Percentiles rank a stretch among this genome's conserved stretches.
Evolutionary conservation across 345 rosid genomes (phyloP).

Genomic region (Acer negundo): DNA sequence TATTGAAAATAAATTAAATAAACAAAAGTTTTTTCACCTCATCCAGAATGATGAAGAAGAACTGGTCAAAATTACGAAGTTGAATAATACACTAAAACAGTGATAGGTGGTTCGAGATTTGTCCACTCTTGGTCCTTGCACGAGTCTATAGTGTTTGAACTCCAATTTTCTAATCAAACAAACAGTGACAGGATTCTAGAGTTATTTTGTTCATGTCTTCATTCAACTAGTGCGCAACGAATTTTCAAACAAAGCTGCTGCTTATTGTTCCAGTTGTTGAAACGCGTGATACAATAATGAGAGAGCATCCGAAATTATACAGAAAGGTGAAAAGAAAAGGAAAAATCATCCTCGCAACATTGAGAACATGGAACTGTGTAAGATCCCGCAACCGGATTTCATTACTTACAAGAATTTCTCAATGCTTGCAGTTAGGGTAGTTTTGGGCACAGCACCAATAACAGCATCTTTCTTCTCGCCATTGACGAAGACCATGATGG

Average conservation of each 20-base stretch:
- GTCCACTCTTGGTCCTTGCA: neutral
- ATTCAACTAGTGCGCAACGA: neutral
- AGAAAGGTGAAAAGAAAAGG: neutral
- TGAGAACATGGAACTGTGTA: neutral
- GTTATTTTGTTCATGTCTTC: neutral
- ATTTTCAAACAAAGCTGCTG: neutral
- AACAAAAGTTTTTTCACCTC: neutral
- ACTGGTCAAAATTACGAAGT: neutral
- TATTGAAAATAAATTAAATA: no score
- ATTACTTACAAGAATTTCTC: conserved; percentile 45
- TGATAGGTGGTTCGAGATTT: neutral
- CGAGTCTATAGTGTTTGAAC: neutral
- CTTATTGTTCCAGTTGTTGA: neutral
- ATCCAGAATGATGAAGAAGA: neutral
- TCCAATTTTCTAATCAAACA: neutral
- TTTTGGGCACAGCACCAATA: conserved; percentile 54
- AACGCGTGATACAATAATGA: neutral
- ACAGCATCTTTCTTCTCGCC: conserved; percentile 60
- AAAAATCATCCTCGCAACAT: neutral
- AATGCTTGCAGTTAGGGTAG: conserved; percentile 44
- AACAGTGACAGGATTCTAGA: neutral
- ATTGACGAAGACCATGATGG: conserved; percentile 51
- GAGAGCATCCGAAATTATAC: neutral
- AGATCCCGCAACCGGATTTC: conserved; percentile 4
- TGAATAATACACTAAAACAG: neutral